These are phyloP conservation scores for Phyllosticta citrichinensis DNA, from an alignment of 2,329 filamentous ascomycete species.

Conservation along the genomic window DNA sequence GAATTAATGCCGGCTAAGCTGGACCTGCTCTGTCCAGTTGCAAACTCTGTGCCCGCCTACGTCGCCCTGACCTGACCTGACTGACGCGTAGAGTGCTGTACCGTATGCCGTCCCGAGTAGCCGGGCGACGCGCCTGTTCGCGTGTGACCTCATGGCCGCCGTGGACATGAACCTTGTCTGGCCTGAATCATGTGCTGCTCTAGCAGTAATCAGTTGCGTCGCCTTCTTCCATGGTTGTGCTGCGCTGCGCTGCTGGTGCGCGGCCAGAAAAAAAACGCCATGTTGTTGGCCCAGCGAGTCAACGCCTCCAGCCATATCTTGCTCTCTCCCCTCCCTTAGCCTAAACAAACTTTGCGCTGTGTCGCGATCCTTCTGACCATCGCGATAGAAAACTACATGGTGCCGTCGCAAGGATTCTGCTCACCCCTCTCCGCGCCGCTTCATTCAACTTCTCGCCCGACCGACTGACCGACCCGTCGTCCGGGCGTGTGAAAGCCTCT, in stretches of 20 bases:
- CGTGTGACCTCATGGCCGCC: not conserved
- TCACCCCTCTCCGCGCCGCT: not conserved
- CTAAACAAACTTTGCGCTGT: not conserved
- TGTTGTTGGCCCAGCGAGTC: slow-evolving; percentile 6
- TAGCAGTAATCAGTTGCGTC: slow-evolving; percentile 28
- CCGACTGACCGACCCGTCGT: not conserved
- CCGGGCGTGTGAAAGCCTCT: not conserved
- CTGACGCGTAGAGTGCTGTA: too few species aligned
- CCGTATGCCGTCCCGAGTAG: too few species aligned
- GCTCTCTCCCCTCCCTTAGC: slow-evolving; percentile 11
- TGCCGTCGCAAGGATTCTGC: not conserved
- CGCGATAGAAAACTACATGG: not conserved
- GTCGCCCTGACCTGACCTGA: too few species aligned
- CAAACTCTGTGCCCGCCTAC: too few species aligned
- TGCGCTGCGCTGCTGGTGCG: not conserved
- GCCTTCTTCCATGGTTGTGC: slow-evolving; percentile 10
- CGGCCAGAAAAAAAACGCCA: too few species aligned
- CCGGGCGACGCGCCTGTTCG: not conserved
- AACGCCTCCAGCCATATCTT: slow-evolving; percentile 14
- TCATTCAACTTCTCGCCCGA: not conserved
- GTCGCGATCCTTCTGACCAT: not conserved
- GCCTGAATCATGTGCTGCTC: not conserved
- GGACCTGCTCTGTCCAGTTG: too few species aligned
- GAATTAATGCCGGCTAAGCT: too few species aligned
- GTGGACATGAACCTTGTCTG: slow-evolving; percentile 11